These are phyloP conservation scores for Pyrenophora graminea DNA, from an alignment of 2,329 filamentous ascomycete genomes.

Conservation along the genomic window DNA sequence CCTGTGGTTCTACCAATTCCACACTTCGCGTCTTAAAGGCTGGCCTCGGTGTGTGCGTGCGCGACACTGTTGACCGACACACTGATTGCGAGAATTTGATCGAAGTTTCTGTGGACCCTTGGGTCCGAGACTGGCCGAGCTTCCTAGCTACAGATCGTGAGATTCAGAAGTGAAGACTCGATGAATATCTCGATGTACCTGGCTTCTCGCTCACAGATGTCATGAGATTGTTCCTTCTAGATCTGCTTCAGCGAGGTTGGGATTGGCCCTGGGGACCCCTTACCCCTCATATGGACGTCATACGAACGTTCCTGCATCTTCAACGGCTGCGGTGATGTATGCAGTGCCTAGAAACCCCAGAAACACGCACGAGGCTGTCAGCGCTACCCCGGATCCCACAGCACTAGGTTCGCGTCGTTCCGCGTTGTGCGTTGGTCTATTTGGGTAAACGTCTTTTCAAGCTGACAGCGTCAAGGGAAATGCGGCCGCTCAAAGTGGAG, in stretches of 20 bases:
- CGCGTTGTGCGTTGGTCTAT: constrained; percentile 18
- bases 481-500: constrained; percentile 4
- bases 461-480: constrained; percentile 8
- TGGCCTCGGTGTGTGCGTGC: constrained; percentile 2
- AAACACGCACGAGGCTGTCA: constrained; percentile 2
- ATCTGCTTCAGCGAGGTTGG: constrained; percentile 1
- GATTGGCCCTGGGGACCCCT: not conserved
- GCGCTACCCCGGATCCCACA: constrained; percentile 22
- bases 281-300: not conserved
- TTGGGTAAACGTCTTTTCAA: constrained; percentile 10
- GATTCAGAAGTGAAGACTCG: constrained; percentile 2
- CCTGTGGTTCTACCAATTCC: not conserved
- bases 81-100: constrained; percentile 13
- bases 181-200: not conserved
- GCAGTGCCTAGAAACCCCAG: constrained; percentile 17
- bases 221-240: constrained; percentile 1
- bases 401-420: constrained; percentile 23
- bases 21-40: not conserved
- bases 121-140: constrained; percentile 19
- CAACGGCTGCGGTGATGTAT: constrained; percentile 14
- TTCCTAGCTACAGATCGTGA: constrained; percentile 9
- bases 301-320: constrained; percentile 2
- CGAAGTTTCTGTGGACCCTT: constrained; percentile 22
- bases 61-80: constrained; percentile 8
- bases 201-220: not conserved